Base-by-base conservation (phyloP, 257 asterid genomes). In the Haberlea rhodopensis region DNA sequence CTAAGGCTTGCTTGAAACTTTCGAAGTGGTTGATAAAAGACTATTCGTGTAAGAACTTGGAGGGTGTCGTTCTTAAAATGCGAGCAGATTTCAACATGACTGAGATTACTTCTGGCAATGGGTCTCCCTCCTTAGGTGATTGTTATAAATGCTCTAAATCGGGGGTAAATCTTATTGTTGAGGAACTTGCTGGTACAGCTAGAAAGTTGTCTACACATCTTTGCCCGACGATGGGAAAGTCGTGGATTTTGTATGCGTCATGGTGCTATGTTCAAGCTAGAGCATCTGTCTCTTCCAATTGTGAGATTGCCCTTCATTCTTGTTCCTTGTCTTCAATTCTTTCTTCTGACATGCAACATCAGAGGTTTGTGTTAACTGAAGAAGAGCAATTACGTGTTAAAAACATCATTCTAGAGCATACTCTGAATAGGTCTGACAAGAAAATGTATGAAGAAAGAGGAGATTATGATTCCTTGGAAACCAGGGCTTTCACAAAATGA, bases 1-100 rank as follows among this genome's bases (percentile, higher is more conserved):
- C 97, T 43, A 94, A 85, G 76, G 96, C 97, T 62, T 90, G 97
- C 84, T 75, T 94, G 78, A 94, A 94, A 86, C 87, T 94, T 46
- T 90, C 99, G 37, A 82, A 75, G 68, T 94, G 96, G 99, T 73
- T 94, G 80, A 81, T 48, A 60, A 73, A 62, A 66, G 87, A 74
- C 65, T 32, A 61, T 70, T 56, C 71, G 52, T 65, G 73, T 76
- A 61, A 67, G 62, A 75, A 82, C 66, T n/a, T 87, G 80, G 82
- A 80, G 70, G 82, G 67, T 62, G 53, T 79, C 51, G 76, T 84
- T 78, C 78, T 73, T 74, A 81, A 82, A 69, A 80, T 94, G 79
- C 79, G 52, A 67, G 76, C 79, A 57, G 91, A 85, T 68, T 87
- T 90, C 67, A 69, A 61, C 57, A 69, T 57, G 66, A 65, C 76